Conservation (phyloP, 1,284 basidiomycete genomes). For the Apiotrichum gamsii region DNA sequence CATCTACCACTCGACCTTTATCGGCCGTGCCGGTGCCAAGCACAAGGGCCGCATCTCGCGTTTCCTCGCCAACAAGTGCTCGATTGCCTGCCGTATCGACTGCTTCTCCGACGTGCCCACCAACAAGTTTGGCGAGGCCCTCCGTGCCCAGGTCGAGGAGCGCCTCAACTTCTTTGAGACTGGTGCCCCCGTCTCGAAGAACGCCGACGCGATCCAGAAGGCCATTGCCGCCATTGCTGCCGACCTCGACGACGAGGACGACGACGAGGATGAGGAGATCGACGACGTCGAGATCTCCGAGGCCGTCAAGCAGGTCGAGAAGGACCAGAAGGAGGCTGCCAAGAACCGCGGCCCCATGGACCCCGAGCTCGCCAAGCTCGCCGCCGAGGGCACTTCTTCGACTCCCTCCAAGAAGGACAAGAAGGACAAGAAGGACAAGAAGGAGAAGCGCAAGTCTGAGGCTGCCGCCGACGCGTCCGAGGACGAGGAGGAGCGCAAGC, state of each 20-base stretch:
- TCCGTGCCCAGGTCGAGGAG: slow-evolving; percentile 92
- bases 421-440: slow-evolving; percentile 72
- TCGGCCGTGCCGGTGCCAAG: slow-evolving; percentile 88
- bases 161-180: slow-evolving; percentile 91
- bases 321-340: slow-evolving; percentile 50
- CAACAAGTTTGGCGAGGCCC: slow-evolving; percentile 89
- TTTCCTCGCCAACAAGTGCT: slow-evolving; percentile 98
- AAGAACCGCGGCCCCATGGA: slow-evolving; percentile 26
- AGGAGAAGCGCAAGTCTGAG: slow-evolving; percentile 47
- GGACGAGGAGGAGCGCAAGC: slow-evolving; percentile 21
- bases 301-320: slow-evolving; percentile 49
- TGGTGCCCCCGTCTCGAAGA: slow-evolving; percentile 74
- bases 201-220: slow-evolving; percentile 80
- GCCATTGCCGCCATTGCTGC: slow-evolving; percentile 70
- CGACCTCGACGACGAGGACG: slow-evolving; percentile 61
- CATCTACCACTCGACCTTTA: slow-evolving; percentile 90
- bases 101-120: slow-evolving; percentile 89
- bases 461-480: slow-evolving; percentile 5
- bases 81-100: slow-evolving; percentile 95
- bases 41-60: slow-evolving; percentile 97
- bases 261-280: slow-evolving; percentile 58
- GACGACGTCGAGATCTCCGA: slow-evolving; percentile 47
- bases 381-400: slow-evolving; percentile 12
- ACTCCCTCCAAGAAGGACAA: slow-evolving; percentile 31
- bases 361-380: slow-evolving; percentile 42